Base-by-base conservation (phyloP, 139 green algal genomes). In the Chlorella vulgaris region DNA sequence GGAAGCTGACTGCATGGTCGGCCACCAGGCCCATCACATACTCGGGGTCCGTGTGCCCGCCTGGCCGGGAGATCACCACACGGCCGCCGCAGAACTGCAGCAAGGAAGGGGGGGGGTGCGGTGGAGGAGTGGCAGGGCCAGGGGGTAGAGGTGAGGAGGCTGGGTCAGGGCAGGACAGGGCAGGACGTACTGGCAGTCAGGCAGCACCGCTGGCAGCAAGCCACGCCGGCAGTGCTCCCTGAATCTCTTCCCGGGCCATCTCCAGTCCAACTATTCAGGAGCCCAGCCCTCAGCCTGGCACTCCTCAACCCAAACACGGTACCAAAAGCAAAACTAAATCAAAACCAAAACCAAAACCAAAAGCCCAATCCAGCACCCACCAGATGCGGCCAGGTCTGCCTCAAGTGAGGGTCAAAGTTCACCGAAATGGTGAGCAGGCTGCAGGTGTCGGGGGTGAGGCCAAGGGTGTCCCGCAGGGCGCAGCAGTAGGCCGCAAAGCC, bases 341-440 rank as follows among this genome's bases (percentile, higher is more conserved):
- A n/a, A n/a, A n/a, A n/a, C n/a, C n/a, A n/a, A n/a, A n/a, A n/a
- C n/a, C n/a, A n/a, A n/a, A n/a, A n/a, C n/a, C n/a, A n/a, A n/a
- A 55, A 15, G 13, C 47, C 13, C 47, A 81, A 61, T 65, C 47
- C 47, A 55, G 47, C n/a, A n/a, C 47, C 15, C 47, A 55, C 47
- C 47, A 55, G 47, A 15, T 55, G 47, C 15, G 47, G 47, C 47
- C 47, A 55, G 47, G 47, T 55, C 47, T 55, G 47, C 13, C 47
- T 10, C 47, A 89, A 60, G 63, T 80, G 71, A 3, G 71, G 39
- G 75, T 90, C 86, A 63, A 90, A 90, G 74, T 42, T 82, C 53
- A 90, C 62, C 28, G 82, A 86, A 36, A 62, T 76, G 24, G 75
- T 22, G 13, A 90, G 38, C 10, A 90, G 39, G 82, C 91, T 85